These are phyloP conservation scores for Sclerotinia trifoliorum DNA, from an alignment of 2,329 filamentous ascomycete genomes.

Conservation along the genomic window DNA sequence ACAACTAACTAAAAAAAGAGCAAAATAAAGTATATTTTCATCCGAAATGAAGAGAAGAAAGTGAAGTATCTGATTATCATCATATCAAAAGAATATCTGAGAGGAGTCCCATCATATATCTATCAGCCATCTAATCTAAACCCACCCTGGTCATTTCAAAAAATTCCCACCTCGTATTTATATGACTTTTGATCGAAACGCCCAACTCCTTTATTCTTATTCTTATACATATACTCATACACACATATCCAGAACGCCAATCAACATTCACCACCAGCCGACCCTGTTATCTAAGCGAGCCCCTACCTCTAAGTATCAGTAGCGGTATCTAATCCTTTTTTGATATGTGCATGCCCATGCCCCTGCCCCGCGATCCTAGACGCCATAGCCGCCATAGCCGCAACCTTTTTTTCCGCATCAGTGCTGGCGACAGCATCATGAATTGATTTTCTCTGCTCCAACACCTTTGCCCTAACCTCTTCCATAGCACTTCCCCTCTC, in stretches of 20 bases:
- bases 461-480: slow-evolving; percentile 24
- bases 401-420: slow-evolving; percentile 2
- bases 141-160: background rate
- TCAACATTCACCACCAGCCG: background rate
- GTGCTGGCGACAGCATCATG: background rate
- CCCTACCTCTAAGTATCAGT: background rate
- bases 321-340: background rate
- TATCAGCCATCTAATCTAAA: background rate
- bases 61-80: slow-evolving; percentile 14
- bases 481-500: slow-evolving; percentile 28
- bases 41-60: background rate
- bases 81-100: background rate
- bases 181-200: background rate
- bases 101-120: background rate
- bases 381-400: background rate
- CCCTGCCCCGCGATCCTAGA: background rate
- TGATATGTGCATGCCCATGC: background rate
- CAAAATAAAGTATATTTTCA: too few species aligned
- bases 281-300: background rate
- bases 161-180: background rate
- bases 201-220: slow-evolving; percentile 4
- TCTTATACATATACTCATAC: slow-evolving; percentile 7
- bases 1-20: too few species aligned
- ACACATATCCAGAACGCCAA: slow-evolving; percentile 10
- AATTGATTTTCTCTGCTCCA: slow-evolving; percentile 16